phyloP scores from a whole-genome alignment of 345 rosid genomes.

The Corchorus capsularis region DNA sequence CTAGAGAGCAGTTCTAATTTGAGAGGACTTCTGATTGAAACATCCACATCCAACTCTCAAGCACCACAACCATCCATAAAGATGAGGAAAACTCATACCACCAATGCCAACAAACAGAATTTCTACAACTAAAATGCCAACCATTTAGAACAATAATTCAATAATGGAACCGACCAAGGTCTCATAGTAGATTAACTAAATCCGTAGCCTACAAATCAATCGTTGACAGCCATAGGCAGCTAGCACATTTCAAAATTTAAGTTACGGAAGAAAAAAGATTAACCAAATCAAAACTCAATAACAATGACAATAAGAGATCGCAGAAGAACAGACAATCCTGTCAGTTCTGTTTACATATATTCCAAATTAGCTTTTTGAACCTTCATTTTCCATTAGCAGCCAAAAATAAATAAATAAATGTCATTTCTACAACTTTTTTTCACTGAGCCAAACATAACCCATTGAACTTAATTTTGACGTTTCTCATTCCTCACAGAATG shows the following conservation, averaged over 20 bases:
- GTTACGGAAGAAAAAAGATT: background rate
- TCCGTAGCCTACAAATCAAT: background rate
- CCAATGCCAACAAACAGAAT: background rate
- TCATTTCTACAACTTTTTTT: background rate
- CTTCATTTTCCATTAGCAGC: background rate
- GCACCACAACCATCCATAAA: background rate
- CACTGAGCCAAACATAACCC: constrained; percentile 8
- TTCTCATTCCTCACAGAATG: background rate
- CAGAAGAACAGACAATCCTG: background rate
- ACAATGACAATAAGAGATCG: background rate
- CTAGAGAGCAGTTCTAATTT: background rate
- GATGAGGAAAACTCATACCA: background rate
- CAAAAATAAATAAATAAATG: background rate
- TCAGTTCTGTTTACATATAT: background rate
- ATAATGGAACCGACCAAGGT: background rate
- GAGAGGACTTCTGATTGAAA: background rate
- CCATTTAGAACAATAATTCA: background rate
- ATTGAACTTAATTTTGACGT: constrained; percentile 7
- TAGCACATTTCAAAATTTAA: background rate
- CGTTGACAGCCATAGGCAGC: background rate
- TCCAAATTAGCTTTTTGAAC: background rate
- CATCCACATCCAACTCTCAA: background rate
- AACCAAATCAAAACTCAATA: background rate
- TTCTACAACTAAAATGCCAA: background rate
- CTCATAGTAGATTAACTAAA: background rate